Base-by-base conservation (phyloP, 1,139 yeast genomes). In the Suhomyces coccinellae region DNA sequence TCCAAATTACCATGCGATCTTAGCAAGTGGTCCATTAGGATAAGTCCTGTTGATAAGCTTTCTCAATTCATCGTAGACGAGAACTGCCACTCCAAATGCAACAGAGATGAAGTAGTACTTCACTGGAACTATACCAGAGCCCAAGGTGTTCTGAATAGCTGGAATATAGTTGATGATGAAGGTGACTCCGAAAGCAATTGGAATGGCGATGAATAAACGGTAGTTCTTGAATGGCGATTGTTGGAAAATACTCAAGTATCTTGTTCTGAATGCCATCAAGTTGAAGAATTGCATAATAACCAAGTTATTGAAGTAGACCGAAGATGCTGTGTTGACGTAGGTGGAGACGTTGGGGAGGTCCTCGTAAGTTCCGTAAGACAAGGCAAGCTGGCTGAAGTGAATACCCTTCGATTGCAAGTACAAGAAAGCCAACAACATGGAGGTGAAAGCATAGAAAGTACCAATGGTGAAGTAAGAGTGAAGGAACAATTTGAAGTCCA, bases 271-370 rank as follows among this genome's bases (percentile, higher is more conserved):
- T 1, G 78, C 66, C 55, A 77, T 52, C 51, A 77, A 59, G 52
- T 77, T 77, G 62, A 76, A 75, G 50, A 71, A 65, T 56, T 78
- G 82, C 68, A 77, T 61, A 35, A 77, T 67, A 6, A 78, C 80
- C 65, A 78, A 62, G 45, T 74, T 75, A 43, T 71, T 65, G 53
- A 78, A 78, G 57, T 77, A 78, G 38, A 77, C 72, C 15, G 79
- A 71, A 1, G 79, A 74, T 1, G 78, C 75, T 38, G 59, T 60
- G 42, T 65, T 64, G 45, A 63, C 56, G 34, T 62, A 50, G 4
- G 60, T 50, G 10, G 43, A 51, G 35, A 70, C 59, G 13, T 57
- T 53, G 13, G 66, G 59, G 11, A 65, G 54, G 44, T 56, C 51
- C 36, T 59, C 56, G 46, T 65, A 71, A 5, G 61, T 45, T 26